Evolutionary conservation across 73 alveolate species (phyloP).

Genomic region (Halteria grandinella): DNA sequence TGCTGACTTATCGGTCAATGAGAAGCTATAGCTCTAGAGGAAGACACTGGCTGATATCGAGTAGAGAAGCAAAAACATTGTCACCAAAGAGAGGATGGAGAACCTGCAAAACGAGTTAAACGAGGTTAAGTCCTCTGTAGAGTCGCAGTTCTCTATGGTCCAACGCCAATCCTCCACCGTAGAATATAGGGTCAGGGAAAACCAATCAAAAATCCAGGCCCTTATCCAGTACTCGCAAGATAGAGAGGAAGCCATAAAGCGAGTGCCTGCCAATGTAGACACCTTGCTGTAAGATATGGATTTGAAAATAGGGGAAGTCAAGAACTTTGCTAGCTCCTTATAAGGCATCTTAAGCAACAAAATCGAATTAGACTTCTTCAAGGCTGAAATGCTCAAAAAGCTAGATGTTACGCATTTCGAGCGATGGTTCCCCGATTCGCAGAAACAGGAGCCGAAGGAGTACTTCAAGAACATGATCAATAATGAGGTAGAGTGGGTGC

Average conservation of each 20-base stretch:
- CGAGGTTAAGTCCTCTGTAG: neutral
- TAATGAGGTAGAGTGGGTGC: slow-evolving; percentile 31
- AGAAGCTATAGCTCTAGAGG: slow-evolving; percentile 7
- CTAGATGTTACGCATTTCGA: neutral
- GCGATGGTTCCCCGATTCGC: slow-evolving; percentile 39
- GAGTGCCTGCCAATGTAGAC: slow-evolving; percentile 22
- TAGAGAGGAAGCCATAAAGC: slow-evolving; percentile 32
- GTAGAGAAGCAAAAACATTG: neutral
- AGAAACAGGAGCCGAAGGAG: slow-evolving; percentile 12
- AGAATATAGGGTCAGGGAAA: neutral
- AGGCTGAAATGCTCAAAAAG: neutral
- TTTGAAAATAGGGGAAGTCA: neutral
- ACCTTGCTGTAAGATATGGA: neutral
- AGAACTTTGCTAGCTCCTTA: neutral
- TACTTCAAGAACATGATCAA: slow-evolving; percentile 36
- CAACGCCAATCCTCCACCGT: neutral
- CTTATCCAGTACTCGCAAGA: slow-evolving; percentile 27
- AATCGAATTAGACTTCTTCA: neutral
- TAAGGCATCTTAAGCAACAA: neutral
- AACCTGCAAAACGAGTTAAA: neutral
- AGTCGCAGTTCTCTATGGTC: neutral
- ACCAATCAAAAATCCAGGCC: neutral
- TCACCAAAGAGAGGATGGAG: neutral
- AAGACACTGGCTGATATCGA: neutral
- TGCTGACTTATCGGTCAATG: neutral